A percentile compares a stretch with the other conserved stretches of the same genome.
Conservation (phyloP, 192 early-diverging fungal species). For the Backusella westeae region DNA sequence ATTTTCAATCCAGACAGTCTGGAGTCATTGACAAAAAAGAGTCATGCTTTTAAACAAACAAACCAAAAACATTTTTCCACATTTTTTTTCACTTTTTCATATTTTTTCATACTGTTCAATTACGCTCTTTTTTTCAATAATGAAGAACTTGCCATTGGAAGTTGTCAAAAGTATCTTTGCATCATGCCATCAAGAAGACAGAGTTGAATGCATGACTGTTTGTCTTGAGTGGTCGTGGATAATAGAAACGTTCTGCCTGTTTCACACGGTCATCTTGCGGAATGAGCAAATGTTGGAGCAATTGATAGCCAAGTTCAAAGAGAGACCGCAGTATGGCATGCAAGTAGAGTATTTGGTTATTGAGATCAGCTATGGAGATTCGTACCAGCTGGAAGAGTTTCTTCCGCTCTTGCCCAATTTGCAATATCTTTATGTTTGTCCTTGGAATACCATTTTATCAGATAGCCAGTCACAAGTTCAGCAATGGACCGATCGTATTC, state of each 20-base stretch:
- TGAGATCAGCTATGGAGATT: background rate
- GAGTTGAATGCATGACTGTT: background rate
- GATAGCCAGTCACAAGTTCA: background rate
- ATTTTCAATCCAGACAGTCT: too few relatives aligned
- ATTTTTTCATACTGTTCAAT: too few relatives aligned
- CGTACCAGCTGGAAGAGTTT: background rate
- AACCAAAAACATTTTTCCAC: too few relatives aligned
- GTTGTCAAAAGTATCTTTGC: background rate
- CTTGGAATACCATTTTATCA: background rate
- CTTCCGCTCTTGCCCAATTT: background rate
- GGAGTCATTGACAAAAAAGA: too few relatives aligned
- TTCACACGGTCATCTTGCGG: background rate
- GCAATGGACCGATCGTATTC: background rate
- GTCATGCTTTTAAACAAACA: too few relatives aligned
- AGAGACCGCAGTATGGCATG: background rate
- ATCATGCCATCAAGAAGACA: background rate
- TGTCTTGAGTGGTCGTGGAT: background rate
- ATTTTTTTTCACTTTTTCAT: too few relatives aligned
- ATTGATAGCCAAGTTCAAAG: background rate
- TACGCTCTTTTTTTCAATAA: background rate
- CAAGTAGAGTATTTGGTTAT: background rate
- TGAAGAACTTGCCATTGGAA: background rate
- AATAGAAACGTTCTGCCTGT: background rate
- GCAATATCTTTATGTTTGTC: background rate
- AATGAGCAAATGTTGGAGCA: background rate